Evolutionary conservation across 108 stramenopile species (phyloP), one percentile per base, ranked within the genome.

Genomic region (Pseudonitzschia delicatissima): DNA sequence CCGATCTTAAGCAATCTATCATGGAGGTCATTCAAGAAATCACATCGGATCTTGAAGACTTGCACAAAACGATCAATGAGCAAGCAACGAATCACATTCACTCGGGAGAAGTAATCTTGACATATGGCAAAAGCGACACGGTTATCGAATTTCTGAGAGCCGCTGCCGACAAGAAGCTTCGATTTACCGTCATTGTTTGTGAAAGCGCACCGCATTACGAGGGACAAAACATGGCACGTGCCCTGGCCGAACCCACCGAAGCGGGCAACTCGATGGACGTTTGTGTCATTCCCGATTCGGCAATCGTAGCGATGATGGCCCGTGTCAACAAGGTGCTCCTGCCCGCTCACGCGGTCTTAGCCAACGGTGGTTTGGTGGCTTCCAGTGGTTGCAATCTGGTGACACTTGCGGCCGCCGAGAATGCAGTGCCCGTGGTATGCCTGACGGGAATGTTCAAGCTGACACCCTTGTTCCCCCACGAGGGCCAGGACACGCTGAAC

Each of bases 401-500:
- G 18, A 96, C 93, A 13, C 69, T 96, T 50, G 96, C 96, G 7
- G 98, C 98, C n/a, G 80, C 86, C 45, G 78, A 93, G 29, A 96
- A 96, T 65, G 79, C 91, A 11, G 96, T 99, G 6, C 97, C 98
- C 7, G 89, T 96, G 12, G 93, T 99, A 13, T 85, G 92, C 40
- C 73, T 97, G 45, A 92, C 96, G 7, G 97, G 96, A 17, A 85
- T 97, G 71, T 99, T 94, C 87, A 97, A 97, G 67, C 88, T 99
- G 0, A 96, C 95, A 45, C 98, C 98, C n/a, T 72, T 97, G 71
- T 99, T 87, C 72, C 96, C 96, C 17, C 97, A 99, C 71, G 95
- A 98, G 62, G 91, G 91, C 20, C 98, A 96, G 59, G 95, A 96
- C 66, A 93, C 95, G 5, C 83, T 96, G 55, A 92, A 94, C 52